These are phyloP conservation scores for Cladophialophora immunda DNA, from an alignment of 2,329 filamentous ascomycete genomes.

Conservation along the genomic window DNA sequence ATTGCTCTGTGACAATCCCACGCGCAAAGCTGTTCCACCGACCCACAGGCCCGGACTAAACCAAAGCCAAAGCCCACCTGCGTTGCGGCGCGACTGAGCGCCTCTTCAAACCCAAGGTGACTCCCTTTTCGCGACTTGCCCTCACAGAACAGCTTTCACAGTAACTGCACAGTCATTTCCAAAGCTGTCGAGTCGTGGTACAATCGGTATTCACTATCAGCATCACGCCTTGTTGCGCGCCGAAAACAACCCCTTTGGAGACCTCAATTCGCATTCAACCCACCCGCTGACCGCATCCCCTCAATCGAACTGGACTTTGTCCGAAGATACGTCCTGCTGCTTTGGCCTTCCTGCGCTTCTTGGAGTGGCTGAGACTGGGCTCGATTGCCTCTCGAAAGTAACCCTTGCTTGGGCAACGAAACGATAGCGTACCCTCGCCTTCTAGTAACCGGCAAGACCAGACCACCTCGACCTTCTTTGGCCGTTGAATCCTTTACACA, in stretches of 20 bases:
- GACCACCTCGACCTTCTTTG: background rate
- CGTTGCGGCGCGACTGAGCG: conserved; percentile 8
- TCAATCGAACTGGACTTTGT: background rate
- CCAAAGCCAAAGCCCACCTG: conserved; percentile 3
- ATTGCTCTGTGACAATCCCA: conserved; percentile 14
- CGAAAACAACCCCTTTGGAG: background rate
- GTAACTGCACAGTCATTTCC: background rate
- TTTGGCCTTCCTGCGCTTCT: background rate
- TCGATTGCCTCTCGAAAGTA: background rate
- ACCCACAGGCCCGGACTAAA: background rate
- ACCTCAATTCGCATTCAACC: background rate
- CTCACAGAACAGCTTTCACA: background rate
- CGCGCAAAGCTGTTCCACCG: conserved; percentile 14
- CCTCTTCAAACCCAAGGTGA: conserved; percentile 2
- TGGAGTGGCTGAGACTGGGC: background rate
- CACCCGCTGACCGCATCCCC: background rate
- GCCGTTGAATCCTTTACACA: background rate
- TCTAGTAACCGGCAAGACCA: background rate
- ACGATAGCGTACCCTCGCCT: background rate
- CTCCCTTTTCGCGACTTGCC: background rate
- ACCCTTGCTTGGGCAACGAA: background rate
- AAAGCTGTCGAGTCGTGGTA: background rate
- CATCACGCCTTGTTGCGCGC: background rate
- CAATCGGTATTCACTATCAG: background rate
- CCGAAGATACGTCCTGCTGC: background rate